Evolutionary conservation across 192 early-diverging fungal species (phyloP).

Genomic region (Mortierella hygrophila): DNA sequence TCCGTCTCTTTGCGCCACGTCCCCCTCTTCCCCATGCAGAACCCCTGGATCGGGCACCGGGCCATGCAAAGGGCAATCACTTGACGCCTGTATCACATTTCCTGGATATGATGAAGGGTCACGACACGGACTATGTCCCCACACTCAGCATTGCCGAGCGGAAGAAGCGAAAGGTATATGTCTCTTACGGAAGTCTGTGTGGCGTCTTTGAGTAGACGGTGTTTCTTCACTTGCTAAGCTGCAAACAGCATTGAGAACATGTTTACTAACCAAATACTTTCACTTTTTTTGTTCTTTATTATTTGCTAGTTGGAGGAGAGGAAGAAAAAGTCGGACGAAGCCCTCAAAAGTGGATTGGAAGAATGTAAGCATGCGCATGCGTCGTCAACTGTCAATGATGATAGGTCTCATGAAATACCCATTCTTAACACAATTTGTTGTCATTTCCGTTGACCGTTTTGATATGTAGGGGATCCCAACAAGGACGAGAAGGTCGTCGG

Average conservation of each 20-base stretch:
- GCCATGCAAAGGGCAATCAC: conserved; percentile 63
- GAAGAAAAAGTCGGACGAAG: conserved; percentile 71
- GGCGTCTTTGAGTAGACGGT: neutral
- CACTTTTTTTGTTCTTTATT: neutral
- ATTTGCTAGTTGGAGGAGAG: conserved; percentile 63
- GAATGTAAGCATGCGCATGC: conserved; percentile 55
- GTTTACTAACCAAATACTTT: conserved; percentile 2
- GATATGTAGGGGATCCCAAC: conserved; percentile 74
- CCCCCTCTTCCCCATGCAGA: conserved; percentile 76
- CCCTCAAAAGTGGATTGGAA: conserved; percentile 63
- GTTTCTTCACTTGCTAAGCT: neutral
- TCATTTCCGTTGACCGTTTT: neutral
- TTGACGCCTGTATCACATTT: conserved; percentile 73
- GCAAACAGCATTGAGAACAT: neutral
- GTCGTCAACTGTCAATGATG: neutral
- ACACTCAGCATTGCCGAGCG: conserved; percentile 76
- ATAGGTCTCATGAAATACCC: neutral
- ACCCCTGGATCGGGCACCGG: conserved; percentile 77
- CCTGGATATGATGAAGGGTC: conserved; percentile 61
- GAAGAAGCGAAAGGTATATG: conserved; percentile 73
- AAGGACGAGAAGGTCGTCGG: conserved; percentile 78
- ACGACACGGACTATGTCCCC: conserved; percentile 83
- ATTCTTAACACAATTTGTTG: neutral
- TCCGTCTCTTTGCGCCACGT: conserved; percentile 85
- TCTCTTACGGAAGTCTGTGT: neutral